A percentile compares a stretch with the other conserved stretches of the same genome.
These are phyloP conservation scores for Phytophthora colocasiae DNA, from an alignment of 352 stramenopile species.

Conservation along the genomic window DNA sequence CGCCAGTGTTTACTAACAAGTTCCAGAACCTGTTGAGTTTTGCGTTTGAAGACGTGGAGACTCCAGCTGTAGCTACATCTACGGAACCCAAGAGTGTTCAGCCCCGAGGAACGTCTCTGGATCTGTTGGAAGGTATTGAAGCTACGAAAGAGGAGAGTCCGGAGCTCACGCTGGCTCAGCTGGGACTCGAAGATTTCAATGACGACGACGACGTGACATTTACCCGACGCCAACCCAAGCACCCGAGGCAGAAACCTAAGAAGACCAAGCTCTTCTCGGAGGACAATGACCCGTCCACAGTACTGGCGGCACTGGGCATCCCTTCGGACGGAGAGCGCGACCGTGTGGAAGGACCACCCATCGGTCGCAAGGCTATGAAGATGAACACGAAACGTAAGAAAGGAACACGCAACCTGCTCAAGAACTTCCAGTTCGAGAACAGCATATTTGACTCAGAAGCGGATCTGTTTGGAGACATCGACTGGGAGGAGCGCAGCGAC, in stretches of 20 bases:
- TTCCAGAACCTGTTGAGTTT: conserved; percentile 87
- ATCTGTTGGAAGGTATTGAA: conserved; percentile 38
- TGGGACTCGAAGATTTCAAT: conserved; percentile 49
- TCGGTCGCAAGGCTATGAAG: conserved; percentile 63
- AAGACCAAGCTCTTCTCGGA: conserved; percentile 47
- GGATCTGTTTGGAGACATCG: conserved; percentile 78
- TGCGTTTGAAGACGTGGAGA: conserved; percentile 56
- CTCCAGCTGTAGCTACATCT: neutral
- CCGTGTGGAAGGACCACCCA: conserved; percentile 5
- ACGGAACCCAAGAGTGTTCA: conserved; percentile 18
- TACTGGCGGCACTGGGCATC: conserved; percentile 45
- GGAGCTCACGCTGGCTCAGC: conserved; percentile 50
- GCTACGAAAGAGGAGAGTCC: conserved; percentile 32
- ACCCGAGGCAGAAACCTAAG: conserved; percentile 42
- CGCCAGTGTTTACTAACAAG: conserved; percentile 80
- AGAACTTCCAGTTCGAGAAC: conserved; percentile 90
- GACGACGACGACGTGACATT: conserved; percentile 37
- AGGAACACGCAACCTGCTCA: conserved; percentile 65
- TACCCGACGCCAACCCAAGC: conserved; percentile 49
- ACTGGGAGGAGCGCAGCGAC: conserved; percentile 68
- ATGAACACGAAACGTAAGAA: conserved; percentile 80
- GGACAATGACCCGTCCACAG: conserved; percentile 36
- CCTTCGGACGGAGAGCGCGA: conserved; percentile 28
- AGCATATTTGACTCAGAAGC: conserved; percentile 77
- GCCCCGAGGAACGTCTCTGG: conserved; percentile 9